phyloP scores from a whole-genome alignment of 495 filamentous ascomycete genomes.

The Trichoderma orchidacearum region DNA sequence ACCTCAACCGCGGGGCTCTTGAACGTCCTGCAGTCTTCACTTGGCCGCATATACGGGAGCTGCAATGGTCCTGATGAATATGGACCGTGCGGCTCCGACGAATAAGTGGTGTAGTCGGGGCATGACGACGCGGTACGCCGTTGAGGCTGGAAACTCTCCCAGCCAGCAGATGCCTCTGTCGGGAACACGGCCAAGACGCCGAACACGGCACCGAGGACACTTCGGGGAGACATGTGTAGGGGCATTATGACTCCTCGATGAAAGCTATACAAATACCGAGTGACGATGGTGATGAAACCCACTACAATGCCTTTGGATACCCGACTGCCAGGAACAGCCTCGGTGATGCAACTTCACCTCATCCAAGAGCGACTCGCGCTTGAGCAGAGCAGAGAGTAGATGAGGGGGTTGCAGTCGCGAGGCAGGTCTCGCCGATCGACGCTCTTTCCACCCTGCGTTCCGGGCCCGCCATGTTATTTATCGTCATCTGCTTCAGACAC shows the following conservation, averaged over 20 bases:
- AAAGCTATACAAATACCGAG: not conserved
- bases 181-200: not conserved
- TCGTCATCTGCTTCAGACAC: not conserved
- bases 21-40: slow-evolving; percentile 46
- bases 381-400: too few relatives aligned
- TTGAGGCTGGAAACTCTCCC: not conserved
- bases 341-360: too few relatives aligned
- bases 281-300: too few relatives aligned
- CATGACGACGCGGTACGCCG: slow-evolving; percentile 14
- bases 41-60: slow-evolving; percentile 44
- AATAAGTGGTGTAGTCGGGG: slow-evolving; percentile 39
- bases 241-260: not conserved
- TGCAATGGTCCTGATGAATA: slow-evolving; percentile 26
- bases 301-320: too few relatives aligned
- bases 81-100: slow-evolving; percentile 28
- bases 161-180: not conserved
- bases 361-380: too few relatives aligned
- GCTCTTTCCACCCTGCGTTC: not conserved
- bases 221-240: not conserved
- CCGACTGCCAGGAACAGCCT: too few relatives aligned
- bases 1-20: slow-evolving; percentile 40
- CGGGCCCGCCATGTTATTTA: not conserved
- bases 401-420: not conserved
- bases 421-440: not conserved
- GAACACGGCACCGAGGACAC: not conserved